Conservation (phyloP, 768 basidiomycete genomes). For the Baorangia bicolor region DNA sequence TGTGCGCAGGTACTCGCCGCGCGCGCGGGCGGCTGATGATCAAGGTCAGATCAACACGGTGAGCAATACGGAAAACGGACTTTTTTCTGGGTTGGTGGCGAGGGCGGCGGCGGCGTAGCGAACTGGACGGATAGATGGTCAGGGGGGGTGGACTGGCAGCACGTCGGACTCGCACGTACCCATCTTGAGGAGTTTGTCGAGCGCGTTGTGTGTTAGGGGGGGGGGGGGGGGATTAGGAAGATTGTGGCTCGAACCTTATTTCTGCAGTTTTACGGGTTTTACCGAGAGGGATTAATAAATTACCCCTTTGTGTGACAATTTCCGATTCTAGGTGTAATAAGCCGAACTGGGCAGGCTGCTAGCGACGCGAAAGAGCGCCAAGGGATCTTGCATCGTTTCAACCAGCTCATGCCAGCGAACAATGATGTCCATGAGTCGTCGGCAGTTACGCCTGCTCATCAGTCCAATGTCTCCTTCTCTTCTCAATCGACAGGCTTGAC, state of each 20-base stretch:
- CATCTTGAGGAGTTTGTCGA: conserved; percentile 57
- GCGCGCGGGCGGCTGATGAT: conserved; percentile 76
- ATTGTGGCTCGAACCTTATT: conserved; percentile 35
- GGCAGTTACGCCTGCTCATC: conserved; percentile 19
- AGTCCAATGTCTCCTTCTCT: conserved; percentile 28
- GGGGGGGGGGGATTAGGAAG: conserved; percentile 47
- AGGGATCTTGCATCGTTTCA: no score
- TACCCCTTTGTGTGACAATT: not conserved
- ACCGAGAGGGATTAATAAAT: conserved; percentile 11
- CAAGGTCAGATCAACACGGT: conserved; percentile 7
- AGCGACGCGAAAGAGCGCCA: no score
- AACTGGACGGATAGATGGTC: conserved; percentile 47
- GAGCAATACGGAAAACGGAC: conserved; percentile 44
- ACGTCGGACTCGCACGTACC: conserved; percentile 44
- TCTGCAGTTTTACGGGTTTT: conserved; percentile 29
- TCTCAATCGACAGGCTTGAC: conserved; percentile 31
- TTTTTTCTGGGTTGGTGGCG: conserved; percentile 94
- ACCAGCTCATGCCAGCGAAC: conserved; percentile 27
- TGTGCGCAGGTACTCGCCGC: conserved; percentile 96
- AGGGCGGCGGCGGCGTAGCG: conserved; percentile 90
- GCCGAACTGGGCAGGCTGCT: no score
- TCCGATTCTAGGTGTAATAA: not conserved
- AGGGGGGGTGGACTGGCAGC: conserved; percentile 9
- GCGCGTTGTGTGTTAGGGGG: conserved; percentile 24
- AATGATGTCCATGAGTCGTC: conserved; percentile 29